phyloP scores from a whole-genome alignment of 495 filamentous ascomycete species.

The Penicillium cataractarum region DNA sequence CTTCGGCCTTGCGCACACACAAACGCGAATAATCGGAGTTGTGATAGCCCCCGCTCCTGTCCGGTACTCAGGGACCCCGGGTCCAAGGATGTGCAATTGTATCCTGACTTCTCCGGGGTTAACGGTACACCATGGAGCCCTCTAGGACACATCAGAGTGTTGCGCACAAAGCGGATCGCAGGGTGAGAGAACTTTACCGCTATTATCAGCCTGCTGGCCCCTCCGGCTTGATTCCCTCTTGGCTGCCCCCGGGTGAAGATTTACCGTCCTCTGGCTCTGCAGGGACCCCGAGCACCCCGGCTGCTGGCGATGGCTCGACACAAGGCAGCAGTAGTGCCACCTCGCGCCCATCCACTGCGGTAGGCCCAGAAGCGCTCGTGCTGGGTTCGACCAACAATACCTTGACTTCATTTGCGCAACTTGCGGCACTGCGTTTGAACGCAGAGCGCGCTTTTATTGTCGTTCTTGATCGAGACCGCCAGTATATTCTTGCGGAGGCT shows the following conservation, averaged over 20 bases:
- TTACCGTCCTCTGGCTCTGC: constrained; percentile 10
- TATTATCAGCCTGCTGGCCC: constrained; percentile 39
- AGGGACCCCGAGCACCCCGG: constrained; percentile 15
- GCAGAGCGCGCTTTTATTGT: constrained; percentile 44
- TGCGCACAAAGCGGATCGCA: constrained; percentile 29
- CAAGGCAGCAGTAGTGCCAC: constrained; percentile 16
- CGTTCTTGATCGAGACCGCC: constrained; percentile 57
- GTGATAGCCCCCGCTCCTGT: not conserved
- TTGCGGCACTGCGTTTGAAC: constrained; percentile 48
- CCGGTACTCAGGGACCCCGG: constrained; percentile 35
- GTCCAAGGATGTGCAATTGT: constrained; percentile 23
- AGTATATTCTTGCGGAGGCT: constrained; percentile 57
- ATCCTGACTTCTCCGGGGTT: constrained; percentile 9
- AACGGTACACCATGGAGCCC: constrained; percentile 22
- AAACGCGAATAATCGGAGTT: not conserved
- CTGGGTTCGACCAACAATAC: constrained; percentile 53
- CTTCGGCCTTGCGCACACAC: not conserved
- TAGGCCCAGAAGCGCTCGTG: constrained; percentile 24
- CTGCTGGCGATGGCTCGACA: constrained; percentile 13
- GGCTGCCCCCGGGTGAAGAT: constrained; percentile 20
- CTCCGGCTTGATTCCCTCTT: constrained; percentile 23
- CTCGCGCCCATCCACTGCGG: constrained; percentile 20
- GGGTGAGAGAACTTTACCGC: constrained; percentile 45
- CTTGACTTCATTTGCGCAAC: constrained; percentile 51
- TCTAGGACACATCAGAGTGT: constrained; percentile 10